These are phyloP conservation scores for Ganoderma resinaceum DNA, from an alignment of 1,284 basidiomycete genomes.

Conservation along the genomic window DNA sequence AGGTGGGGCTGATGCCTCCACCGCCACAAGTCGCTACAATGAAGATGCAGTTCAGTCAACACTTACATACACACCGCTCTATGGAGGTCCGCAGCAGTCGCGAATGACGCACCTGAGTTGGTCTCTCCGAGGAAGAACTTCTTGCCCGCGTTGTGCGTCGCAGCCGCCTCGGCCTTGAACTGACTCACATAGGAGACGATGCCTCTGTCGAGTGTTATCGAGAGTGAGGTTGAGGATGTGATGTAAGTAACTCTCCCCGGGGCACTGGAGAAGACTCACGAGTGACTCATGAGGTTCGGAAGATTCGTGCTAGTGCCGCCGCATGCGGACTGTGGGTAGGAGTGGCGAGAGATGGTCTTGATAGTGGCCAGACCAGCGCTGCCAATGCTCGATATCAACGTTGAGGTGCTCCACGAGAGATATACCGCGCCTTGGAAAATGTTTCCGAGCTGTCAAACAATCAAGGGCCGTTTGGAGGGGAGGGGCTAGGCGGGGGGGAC, in stretches of 20 bases:
- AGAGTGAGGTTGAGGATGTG: neutral
- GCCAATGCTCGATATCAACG: conserved; percentile 45
- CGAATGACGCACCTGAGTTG: conserved; percentile 45
- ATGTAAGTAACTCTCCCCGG: neutral
- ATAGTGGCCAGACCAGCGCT: conserved; percentile 41
- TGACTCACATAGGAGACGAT: conserved; percentile 48
- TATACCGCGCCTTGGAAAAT: conserved; percentile 53
- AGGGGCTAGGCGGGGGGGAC: neutral
- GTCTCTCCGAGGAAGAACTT: conserved; percentile 53
- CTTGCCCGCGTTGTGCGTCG: conserved; percentile 45
- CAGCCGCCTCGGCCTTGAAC: conserved; percentile 46
- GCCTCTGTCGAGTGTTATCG: conserved; percentile 31
- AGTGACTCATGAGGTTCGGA: conserved; percentile 48
- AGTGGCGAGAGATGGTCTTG: conserved; percentile 50
- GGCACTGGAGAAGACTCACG: conserved; percentile 36
- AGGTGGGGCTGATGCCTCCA: conserved; percentile 51
- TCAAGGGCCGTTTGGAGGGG: too few relatives aligned
- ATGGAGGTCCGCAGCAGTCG: neutral
- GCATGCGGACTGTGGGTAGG: conserved; percentile 54
- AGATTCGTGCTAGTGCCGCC: conserved; percentile 49
- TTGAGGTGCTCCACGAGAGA: conserved; percentile 47
- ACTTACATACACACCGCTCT: neutral
- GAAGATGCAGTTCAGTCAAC: neutral
- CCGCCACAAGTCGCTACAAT: conserved; percentile 50
- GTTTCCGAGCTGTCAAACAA: conserved; percentile 39